Conservation (phyloP, 2,329 filamentous ascomycete genomes). For the Microcyclosporella mali region DNA sequence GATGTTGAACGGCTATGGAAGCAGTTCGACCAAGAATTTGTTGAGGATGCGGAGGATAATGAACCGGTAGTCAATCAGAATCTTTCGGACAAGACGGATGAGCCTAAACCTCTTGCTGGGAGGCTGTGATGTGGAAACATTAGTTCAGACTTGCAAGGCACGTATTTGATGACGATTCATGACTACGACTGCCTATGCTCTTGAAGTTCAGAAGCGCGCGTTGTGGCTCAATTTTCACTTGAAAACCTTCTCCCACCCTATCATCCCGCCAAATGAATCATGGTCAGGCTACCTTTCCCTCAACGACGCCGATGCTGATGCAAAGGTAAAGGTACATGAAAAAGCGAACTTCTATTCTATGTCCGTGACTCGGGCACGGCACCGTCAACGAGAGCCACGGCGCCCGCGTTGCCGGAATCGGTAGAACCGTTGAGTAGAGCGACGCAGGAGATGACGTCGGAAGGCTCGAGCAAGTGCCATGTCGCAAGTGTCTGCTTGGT, state of each 20-base stretch:
- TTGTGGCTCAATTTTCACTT: too few species aligned
- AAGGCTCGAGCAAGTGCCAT: conserved; percentile 83
- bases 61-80: too few species aligned
- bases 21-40: neutral
- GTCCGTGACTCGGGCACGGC: conserved; percentile 18
- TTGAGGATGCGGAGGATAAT: neutral
- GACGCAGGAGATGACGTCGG: conserved; percentile 63
- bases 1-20: neutral
- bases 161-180: too few species aligned
- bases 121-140: too few species aligned
- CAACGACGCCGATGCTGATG: conserved; percentile 8
- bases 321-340: neutral
- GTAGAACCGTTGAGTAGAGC: conserved; percentile 30
- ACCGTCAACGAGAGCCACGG: conserved; percentile 27
- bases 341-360: conserved; percentile 3
- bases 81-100: too few species aligned
- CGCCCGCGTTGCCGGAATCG: conserved; percentile 26
- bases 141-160: too few species aligned
- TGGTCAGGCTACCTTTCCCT: neutral
- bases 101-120: too few species aligned
- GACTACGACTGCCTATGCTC: too few species aligned
- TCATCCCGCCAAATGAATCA: neutral
- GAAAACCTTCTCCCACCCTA: too few species aligned
- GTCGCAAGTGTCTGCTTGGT: conserved; percentile 85
- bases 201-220: too few species aligned